phyloP scores from a whole-genome alignment of 2,329 filamentous ascomycete genomes.

The Fusarium nygamai region DNA sequence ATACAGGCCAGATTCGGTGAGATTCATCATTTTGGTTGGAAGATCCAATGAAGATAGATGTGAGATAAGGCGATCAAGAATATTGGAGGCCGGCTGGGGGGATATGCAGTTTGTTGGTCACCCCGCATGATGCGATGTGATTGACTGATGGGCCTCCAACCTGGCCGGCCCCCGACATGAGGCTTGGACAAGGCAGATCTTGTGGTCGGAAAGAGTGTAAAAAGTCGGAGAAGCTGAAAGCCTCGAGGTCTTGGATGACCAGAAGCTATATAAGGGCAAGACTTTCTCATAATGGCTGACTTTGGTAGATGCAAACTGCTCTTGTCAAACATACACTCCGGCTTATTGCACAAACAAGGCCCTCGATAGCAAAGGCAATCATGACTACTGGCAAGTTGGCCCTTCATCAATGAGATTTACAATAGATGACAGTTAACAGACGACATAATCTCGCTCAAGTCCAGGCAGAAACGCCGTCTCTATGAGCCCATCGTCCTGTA shows the following conservation, averaged over 20 bases:
- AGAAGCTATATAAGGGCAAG: neutral
- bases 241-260: accelerated
- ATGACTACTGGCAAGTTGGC: neutral
- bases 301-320: neutral
- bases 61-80: neutral
- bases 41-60: neutral
- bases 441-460: constrained; percentile 3
- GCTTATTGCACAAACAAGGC: no score
- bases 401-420: accelerated
- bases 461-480: constrained; percentile 39
- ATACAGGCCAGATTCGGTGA: neutral
- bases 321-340: neutral
- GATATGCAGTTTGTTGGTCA: constrained; percentile 8
- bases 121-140: constrained; percentile 30
- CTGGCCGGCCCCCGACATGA: constrained; percentile 22
- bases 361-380: neutral
- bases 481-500: constrained; percentile 45
- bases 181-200: constrained; percentile 20
- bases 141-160: constrained; percentile 36
- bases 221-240: neutral
- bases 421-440: neutral
- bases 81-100: constrained; percentile 2
- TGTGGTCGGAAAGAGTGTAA: neutral
- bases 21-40: neutral
- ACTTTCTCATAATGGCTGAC: neutral